These are phyloP conservation scores for Vigna radiata DNA, from an alignment of 306 rosid genomes.

Conservation along the genomic window DNA sequence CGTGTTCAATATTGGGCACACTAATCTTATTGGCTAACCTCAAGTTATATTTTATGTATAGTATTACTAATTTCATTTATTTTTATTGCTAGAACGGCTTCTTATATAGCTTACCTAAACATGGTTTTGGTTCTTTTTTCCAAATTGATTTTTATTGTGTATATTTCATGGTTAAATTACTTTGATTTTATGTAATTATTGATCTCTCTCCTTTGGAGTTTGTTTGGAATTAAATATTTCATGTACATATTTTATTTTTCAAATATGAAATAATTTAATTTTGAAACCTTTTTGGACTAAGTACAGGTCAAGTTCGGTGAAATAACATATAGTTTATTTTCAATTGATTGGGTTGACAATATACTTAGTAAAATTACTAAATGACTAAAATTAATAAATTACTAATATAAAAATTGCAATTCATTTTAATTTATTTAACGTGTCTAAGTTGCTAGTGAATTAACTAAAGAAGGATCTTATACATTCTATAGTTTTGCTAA, in stretches of 20 bases:
- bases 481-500: not conserved
- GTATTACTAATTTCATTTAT: constrained; percentile 41
- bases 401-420: not conserved
- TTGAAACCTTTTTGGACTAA: not conserved
- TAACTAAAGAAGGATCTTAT: not conserved
- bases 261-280: constrained; percentile 6
- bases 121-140: constrained; percentile 3
- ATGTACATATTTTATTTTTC: not conserved
- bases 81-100: constrained; percentile 29
- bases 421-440: not conserved
- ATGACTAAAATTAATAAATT: not conserved
- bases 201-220: not conserved
- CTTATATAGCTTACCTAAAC: constrained; percentile 3
- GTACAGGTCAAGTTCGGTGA: constrained; percentile 2
- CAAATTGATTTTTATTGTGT: constrained; percentile 8
- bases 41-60: constrained; percentile 41
- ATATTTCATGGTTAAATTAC: constrained; percentile 23
- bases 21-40: constrained; percentile 38
- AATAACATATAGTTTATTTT: not conserved
- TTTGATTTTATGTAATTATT: constrained; percentile 7
- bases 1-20: constrained; percentile 29
- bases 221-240: not conserved
- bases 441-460: not conserved
- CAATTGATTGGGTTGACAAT: not conserved
- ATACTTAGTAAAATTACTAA: not conserved